phyloP scores from a whole-genome alignment of 768 basidiomycete species.

The Tricholoma furcatifolium region DNA sequence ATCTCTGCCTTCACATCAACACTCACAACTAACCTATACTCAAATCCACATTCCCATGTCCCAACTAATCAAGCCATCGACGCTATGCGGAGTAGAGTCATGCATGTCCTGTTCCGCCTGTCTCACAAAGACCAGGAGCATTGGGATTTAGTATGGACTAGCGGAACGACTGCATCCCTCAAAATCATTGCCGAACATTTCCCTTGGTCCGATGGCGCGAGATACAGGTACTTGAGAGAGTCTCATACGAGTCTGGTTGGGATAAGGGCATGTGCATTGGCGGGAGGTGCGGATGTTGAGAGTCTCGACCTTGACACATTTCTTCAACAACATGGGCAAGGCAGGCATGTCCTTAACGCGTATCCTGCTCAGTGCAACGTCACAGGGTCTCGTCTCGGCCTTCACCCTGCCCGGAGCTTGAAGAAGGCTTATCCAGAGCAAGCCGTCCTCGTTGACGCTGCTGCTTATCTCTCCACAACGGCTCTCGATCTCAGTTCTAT shows the following conservation, averaged over 20 bases:
- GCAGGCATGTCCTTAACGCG: slow-evolving; percentile 4
- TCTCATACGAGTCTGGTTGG: slow-evolving; percentile 16
- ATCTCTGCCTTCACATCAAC: slow-evolving; percentile 7
- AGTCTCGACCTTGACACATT: slow-evolving; percentile 13
- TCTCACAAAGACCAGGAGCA: slow-evolving; percentile 9
- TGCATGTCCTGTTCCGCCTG: slow-evolving; percentile 12
- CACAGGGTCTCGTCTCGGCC: slow-evolving; percentile 16
- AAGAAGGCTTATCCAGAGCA: not conserved
- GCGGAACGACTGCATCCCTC: slow-evolving; percentile 12
- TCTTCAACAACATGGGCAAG: not conserved
- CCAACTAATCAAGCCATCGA: slow-evolving; percentile 11
- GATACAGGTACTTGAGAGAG: slow-evolving; percentile 13
- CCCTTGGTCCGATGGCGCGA: slow-evolving; percentile 7
- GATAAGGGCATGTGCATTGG: slow-evolving; percentile 14
- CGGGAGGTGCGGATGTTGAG: slow-evolving; percentile 12
- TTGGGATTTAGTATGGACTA: slow-evolving; percentile 18
- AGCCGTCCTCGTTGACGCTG: slow-evolving; percentile 14
- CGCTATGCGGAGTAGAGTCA: slow-evolving; percentile 9
- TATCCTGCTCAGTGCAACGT: slow-evolving; percentile 19
- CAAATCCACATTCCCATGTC: slow-evolving; percentile 15
- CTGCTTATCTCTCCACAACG: slow-evolving; percentile 17
- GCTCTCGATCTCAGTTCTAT: slow-evolving; percentile 9
- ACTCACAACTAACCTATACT: slow-evolving; percentile 6
- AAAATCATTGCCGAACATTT: slow-evolving; percentile 13
- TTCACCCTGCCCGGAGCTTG: slow-evolving; percentile 8